Percentiles rank a stretch among this genome's conserved stretches.
phyloP scores from a whole-genome alignment of 139 green algal species.

The Chlamydomonas incerta region DNA sequence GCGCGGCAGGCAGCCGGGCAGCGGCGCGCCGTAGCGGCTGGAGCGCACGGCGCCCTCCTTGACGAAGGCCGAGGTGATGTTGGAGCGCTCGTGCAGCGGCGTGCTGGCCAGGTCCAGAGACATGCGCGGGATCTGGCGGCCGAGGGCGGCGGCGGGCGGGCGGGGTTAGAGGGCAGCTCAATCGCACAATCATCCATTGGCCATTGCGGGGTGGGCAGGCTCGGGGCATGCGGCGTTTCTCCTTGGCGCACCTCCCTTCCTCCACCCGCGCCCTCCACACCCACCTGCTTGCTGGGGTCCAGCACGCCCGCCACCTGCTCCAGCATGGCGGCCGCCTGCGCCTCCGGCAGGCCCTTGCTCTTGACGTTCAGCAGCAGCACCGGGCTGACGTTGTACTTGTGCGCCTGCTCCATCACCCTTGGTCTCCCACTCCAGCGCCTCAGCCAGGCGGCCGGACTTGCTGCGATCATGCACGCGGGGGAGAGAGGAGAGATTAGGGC shows the following conservation, averaged over 20 bases:
- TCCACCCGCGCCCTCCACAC: too few species aligned
- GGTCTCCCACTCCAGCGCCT: conserved; percentile 2
- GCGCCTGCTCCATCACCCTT: conserved; percentile 1
- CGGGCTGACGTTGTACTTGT: conserved; percentile 18
- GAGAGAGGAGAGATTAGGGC: too few species aligned
- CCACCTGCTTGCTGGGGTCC: background rate
- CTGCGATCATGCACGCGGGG: too few species aligned
- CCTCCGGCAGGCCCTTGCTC: background rate
- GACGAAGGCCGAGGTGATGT: conserved; percentile 1
- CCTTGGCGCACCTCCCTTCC: too few species aligned
- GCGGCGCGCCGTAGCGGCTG: conserved; percentile 19
- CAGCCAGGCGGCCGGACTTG: too few species aligned
- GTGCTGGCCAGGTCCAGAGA: conserved; percentile 48
- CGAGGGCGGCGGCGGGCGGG: too few species aligned
- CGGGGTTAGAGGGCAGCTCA: too few species aligned
- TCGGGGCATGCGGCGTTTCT: too few species aligned
- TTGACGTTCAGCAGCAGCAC: conserved; percentile 35
- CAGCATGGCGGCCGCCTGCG: conserved; percentile 1
- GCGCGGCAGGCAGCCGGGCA: conserved; percentile 50
- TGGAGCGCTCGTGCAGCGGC: conserved; percentile 19
- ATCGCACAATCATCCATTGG: too few species aligned
- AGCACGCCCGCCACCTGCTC: background rate
- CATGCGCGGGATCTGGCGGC: conserved; percentile 33
- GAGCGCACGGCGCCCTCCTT: conserved; percentile 7
- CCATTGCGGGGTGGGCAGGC: too few species aligned